phyloP scores from a whole-genome alignment of 495 filamentous ascomycete species.

The Bacidia rubella region DNA sequence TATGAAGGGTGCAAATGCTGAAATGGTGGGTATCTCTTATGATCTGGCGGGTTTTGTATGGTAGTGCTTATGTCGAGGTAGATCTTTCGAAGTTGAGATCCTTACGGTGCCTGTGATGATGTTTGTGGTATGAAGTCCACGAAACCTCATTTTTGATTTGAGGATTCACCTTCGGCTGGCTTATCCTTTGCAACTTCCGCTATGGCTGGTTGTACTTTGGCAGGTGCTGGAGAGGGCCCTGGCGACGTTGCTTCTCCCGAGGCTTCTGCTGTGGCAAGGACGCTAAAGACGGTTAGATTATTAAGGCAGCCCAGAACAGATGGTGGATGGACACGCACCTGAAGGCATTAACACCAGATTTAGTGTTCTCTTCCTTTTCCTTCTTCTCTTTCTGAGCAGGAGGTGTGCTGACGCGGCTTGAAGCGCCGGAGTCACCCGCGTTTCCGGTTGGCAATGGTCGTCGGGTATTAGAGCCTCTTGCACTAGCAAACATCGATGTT shows the following conservation, averaged over 20 bases:
- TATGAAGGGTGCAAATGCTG: slow-evolving; percentile 9
- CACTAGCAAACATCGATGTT: slow-evolving; percentile 59
- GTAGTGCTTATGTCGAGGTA: not conserved
- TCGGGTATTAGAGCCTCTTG: slow-evolving; percentile 70
- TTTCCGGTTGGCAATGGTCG: slow-evolving; percentile 59
- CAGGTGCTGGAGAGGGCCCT: slow-evolving; percentile 42
- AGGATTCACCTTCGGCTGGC: not conserved
- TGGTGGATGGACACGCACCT: slow-evolving; percentile 39
- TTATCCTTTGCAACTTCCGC: not conserved
- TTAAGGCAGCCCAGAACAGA: slow-evolving; percentile 2
- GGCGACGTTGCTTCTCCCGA: slow-evolving; percentile 41
- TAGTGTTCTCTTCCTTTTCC: slow-evolving; percentile 48
- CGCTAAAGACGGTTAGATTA: slow-evolving; percentile 30
- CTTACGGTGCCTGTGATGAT: not conserved
- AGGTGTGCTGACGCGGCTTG: slow-evolving; percentile 79
- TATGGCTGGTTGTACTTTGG: slow-evolving; percentile 26
- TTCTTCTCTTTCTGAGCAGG: slow-evolving; percentile 46
- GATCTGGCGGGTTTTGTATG: not conserved
- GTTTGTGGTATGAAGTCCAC: not conserved
- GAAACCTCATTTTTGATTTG: not conserved
- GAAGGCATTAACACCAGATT: slow-evolving; percentile 67
- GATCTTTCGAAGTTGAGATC: no score
- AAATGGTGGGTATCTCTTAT: not conserved
- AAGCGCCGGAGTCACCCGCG: slow-evolving; percentile 69
- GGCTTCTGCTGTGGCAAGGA: slow-evolving; percentile 43